Base-by-base conservation (phyloP, 1,284 basidiomycete species). In the Athelia sp. region DNA sequence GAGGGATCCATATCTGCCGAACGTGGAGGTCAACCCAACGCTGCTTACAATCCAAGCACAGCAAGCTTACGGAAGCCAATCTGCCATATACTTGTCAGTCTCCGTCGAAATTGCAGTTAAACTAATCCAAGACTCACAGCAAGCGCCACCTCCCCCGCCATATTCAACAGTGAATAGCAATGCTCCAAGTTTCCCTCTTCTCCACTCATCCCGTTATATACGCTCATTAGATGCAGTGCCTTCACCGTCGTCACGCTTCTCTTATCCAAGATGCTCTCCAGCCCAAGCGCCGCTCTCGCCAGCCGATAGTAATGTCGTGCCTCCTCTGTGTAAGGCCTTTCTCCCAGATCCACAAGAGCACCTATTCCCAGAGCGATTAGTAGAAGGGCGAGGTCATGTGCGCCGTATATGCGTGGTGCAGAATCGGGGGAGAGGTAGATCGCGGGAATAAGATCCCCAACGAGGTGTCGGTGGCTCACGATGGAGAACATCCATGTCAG, bases 401-500 rank as follows among this genome's bases (percentile, higher is more conserved):
- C 73, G 2, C 72, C 71, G 58, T 73, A 75, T 1, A 60, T 48
- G 15, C 51, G 49, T 21, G 38, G 61, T 53, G 43, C 48, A 23
- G 36, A 43, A 42, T n/a, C 45, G 11, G 17, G n/a, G 19, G 17
- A 14, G 14, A 70, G 68, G 59, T 79, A 78, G 23, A 79, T 59
- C 24, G 62, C 56, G 3, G 75, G 74, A 42, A 78, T 71, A 38
- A 79, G 66, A 47, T 74, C 70, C 38, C 67, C 63, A 2, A 74
- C 58, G 40, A 78, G 55, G 47, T 75, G 65, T 48, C 69, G 69
- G 13, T 72, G 68, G 35, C 74, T 70, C 34, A 76, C 71, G 50
- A 77, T 71, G 49, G 69, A 64, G 54, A 76, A 77, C 72, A 79
- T 74, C 79, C 78, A 81, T 8, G 77, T 74, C 31, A 75, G 63